Percentiles rank a stretch among this genome's conserved stretches.
Conservation (phyloP, 192 early-diverging fungal species). For the Podila epigama region DNA sequence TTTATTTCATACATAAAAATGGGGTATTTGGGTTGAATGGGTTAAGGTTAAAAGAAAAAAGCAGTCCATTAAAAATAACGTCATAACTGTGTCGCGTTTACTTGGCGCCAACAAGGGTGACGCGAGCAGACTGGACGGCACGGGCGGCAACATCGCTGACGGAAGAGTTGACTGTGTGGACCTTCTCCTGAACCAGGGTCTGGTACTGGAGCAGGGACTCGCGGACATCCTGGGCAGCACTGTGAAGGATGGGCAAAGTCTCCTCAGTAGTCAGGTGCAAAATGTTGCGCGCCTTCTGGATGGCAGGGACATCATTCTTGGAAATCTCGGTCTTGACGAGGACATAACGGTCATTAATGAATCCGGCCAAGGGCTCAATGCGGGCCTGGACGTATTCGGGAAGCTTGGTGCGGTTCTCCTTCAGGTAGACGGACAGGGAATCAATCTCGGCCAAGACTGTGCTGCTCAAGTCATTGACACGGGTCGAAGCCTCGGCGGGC, state of each 20-base stretch:
- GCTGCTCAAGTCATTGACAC: slow-evolving; percentile 30
- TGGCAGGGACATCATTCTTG: slow-evolving; percentile 52
- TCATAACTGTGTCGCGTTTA: background rate
- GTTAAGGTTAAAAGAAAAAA: background rate
- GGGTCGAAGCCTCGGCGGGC: slow-evolving; percentile 16
- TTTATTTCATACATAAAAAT: too few relatives aligned
- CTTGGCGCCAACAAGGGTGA: slow-evolving; percentile 36
- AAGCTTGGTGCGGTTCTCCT: slow-evolving; percentile 47
- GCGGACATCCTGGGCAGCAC: slow-evolving; percentile 52
- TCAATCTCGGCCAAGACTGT: slow-evolving; percentile 47
- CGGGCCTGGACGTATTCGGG: slow-evolving; percentile 54
- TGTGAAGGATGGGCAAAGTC: slow-evolving; percentile 55
- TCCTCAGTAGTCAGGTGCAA: slow-evolving; percentile 57
- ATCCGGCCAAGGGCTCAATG: slow-evolving; percentile 51
- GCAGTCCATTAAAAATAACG: background rate
- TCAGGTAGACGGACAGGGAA: slow-evolving; percentile 50
- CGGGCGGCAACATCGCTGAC: slow-evolving; percentile 29
- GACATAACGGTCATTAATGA: slow-evolving; percentile 57
- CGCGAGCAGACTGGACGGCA: slow-evolving; percentile 23
- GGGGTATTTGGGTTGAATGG: too few relatives aligned
- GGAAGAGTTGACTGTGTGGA: slow-evolving; percentile 28
- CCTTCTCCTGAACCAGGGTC: slow-evolving; percentile 40
- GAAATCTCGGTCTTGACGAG: slow-evolving; percentile 54
- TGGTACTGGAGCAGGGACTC: slow-evolving; percentile 38
- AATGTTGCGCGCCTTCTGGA: slow-evolving; percentile 63